These are phyloP conservation scores for Ceratocystis huliohia DNA, from an alignment of 2,329 filamentous ascomycete species.

Conservation along the genomic window DNA sequence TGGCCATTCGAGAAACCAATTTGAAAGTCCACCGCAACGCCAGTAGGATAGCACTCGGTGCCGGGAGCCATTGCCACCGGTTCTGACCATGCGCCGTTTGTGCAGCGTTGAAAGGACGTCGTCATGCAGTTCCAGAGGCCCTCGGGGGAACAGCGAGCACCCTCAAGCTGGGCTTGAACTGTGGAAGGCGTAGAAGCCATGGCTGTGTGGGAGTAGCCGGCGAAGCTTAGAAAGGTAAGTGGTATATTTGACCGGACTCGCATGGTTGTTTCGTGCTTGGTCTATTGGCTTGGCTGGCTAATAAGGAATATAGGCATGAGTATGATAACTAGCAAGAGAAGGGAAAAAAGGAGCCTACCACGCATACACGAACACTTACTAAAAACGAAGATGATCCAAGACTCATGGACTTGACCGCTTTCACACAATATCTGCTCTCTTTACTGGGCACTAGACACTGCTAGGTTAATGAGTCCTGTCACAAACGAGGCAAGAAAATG, in stretches of 20 bases:
- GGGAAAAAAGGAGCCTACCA: neutral
- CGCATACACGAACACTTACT: no score
- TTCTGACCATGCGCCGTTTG: slow-evolving; percentile 35
- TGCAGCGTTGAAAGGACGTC: slow-evolving; percentile 39
- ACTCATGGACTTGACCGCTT: no score
- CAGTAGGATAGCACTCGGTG: slow-evolving; percentile 35
- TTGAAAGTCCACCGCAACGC: slow-evolving; percentile 32
- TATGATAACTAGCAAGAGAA: neutral
- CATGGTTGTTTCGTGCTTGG: neutral
- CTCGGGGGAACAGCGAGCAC: slow-evolving; percentile 34
- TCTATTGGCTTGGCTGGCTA: neutral
- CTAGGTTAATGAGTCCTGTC: no score
- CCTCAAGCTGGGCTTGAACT: slow-evolving; percentile 27
- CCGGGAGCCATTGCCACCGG: slow-evolving; percentile 34
- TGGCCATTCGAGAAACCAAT: slow-evolving; percentile 23
- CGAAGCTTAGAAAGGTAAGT: neutral
- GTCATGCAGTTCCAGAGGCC: slow-evolving; percentile 45
- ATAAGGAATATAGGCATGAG: neutral
- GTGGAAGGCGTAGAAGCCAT: neutral
- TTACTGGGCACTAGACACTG: no score
- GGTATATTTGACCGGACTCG: neutral
- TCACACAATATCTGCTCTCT: no score
- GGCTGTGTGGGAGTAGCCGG: neutral
- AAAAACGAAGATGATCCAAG: no score
- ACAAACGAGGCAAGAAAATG: neutral